A percentile compares a stretch with the other conserved stretches of the same genome.
These are phyloP conservation scores for Wickerhamiella pararugosa DNA, from an alignment of 1,139 yeast species.

Conservation along the genomic window DNA sequence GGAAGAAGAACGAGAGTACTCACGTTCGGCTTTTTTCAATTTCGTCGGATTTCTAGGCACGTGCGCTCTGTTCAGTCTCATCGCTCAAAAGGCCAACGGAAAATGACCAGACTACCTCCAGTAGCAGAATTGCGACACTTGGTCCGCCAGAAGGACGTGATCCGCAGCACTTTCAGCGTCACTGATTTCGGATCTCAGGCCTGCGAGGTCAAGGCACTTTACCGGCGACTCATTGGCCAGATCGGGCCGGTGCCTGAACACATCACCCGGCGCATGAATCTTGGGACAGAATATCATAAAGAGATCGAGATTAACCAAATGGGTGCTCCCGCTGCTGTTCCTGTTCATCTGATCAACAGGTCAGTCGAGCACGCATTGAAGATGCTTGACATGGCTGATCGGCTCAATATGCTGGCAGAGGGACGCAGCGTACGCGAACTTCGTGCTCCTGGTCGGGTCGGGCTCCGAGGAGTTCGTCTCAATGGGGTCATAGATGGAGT, in stretches of 20 bases:
- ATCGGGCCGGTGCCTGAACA: constrained; percentile 1
- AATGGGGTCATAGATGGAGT: constrained; percentile 24
- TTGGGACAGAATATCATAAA: constrained; percentile 21
- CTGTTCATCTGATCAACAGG: not conserved
- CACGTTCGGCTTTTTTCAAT: constrained; percentile 70
- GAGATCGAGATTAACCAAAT: constrained; percentile 15
- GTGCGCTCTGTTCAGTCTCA: constrained; percentile 64
- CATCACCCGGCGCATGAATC: constrained; percentile 14
- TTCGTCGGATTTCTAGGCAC: constrained; percentile 67
- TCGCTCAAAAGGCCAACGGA: constrained; percentile 42
- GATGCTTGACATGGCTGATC: constrained; percentile 11
- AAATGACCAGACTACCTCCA: constrained; percentile 7
- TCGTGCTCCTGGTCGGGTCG: constrained; percentile 20
- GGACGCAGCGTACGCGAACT: constrained; percentile 19
- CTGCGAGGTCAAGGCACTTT: constrained; percentile 19
- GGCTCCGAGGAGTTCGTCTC: constrained; percentile 12
- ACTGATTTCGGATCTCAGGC: constrained; percentile 20
- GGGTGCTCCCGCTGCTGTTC: not conserved
- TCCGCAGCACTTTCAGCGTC: constrained; percentile 14
- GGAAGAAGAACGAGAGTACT: constrained; percentile 65
- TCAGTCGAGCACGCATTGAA: constrained; percentile 14
- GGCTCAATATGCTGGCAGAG: constrained; percentile 9
- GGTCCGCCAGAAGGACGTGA: not conserved
- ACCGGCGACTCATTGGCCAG: constrained; percentile 8
- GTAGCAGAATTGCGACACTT: not conserved